Base-by-base conservation (phyloP, 2,329 filamentous ascomycete genomes). In the Hypomyces rosellus region DNA sequence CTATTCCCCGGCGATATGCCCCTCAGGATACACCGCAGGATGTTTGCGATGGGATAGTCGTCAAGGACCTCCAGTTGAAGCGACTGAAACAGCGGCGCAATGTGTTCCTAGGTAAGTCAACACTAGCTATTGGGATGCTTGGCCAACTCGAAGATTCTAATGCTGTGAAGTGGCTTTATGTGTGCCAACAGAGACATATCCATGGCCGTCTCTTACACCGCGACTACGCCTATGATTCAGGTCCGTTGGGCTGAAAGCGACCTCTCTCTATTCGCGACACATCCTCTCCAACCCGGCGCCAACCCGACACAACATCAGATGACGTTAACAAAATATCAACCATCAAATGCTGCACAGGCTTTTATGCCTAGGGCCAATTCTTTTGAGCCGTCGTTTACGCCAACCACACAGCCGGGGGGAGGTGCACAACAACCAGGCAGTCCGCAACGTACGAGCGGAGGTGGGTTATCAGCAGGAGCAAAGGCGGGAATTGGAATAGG, bases 221-320 rank as follows among this genome's bases (percentile, higher is more conserved):
- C 25, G 25, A 49, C 50, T 6, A 40, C 46, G 43, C 50, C 50
- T 3, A 49, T 52, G 50, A 52, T 52, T 8, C 50, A 52, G 34
- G 40, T 52, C 9, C 50, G 50, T 8, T 52, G 50, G 50, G 50
- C 50, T 6, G 42, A 48, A 41, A 46, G 20, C 13, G 50, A 52
- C 20, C 50, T 52, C 13, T 36, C 50, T 6, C 33, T 34, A 5
- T 39, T 51, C 3, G 44, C 44, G 20, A 51, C 49, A 12, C 49
- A 51, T 36, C 49, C 49, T 15, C 37, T 52, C 13, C 42, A 49
- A 12, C 41, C 41, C 22, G 50, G 50, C 34, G 50, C 50, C 12
- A 49, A 49, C 36, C 46, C 50, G 12, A 49, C 50, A 5, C 25
- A 49, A 36, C 33, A 43, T 16, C 20, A 42, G 5, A 20, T 42